Conservation (phyloP, 2,329 filamentous ascomycete genomes). For the Colletotrichum gigasporum region DNA sequence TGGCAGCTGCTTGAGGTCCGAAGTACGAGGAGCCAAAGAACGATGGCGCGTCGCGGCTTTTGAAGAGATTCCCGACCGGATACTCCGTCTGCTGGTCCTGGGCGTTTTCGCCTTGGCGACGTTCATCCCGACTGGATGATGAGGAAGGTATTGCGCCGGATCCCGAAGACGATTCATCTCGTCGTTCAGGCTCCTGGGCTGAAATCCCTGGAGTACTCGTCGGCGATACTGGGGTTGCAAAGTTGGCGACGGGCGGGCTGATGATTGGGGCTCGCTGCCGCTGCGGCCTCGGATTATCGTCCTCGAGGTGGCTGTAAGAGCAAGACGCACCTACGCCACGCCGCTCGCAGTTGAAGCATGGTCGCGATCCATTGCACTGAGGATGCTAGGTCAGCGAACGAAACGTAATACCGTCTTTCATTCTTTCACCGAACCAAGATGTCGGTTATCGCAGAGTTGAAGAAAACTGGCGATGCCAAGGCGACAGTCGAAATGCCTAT, state of each 20-base stretch:
- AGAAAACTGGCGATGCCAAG: neutral
- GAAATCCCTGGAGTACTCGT: neutral
- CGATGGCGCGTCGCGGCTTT: slow-evolving; percentile 41
- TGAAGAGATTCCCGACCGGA: slow-evolving; percentile 40
- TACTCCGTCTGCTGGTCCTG: slow-evolving; percentile 18
- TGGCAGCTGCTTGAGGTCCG: slow-evolving; percentile 42
- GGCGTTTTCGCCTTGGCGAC: slow-evolving; percentile 10
- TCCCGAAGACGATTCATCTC: neutral
- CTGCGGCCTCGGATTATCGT: neutral
- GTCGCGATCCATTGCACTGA: slow-evolving; percentile 27
- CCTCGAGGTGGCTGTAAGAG: slow-evolving; percentile 18
- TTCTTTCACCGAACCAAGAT: neutral
- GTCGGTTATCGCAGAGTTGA: neutral
- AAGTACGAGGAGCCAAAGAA: slow-evolving; percentile 44
- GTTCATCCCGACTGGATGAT: slow-evolving; percentile 1
- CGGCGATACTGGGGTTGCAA: slow-evolving; percentile 3
- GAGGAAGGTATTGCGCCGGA: slow-evolving; percentile 7
- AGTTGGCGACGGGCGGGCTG: neutral
- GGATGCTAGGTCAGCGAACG: neutral
- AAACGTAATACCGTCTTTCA: neutral
- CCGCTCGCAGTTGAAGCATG: slow-evolving; percentile 28
- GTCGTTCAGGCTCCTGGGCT: neutral
- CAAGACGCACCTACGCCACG: slow-evolving; percentile 10
- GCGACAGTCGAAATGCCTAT: neutral
- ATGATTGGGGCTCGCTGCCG: neutral